Evolutionary conservation across 176 grass and related monocot species (phyloP).

Genomic region (Aegilops longissima): DNA sequence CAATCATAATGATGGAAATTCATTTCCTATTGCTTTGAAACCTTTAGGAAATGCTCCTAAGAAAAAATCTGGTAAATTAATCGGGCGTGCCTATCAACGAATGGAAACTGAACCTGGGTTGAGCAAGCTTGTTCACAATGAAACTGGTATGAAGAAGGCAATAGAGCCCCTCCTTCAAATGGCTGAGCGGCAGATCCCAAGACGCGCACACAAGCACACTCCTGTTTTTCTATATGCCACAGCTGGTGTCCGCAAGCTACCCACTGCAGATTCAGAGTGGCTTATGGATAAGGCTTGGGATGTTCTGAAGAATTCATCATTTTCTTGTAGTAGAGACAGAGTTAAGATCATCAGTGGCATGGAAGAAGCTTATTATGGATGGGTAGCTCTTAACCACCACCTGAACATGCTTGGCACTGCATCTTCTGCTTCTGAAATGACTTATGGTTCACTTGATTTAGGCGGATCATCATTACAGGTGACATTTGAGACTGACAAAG

Average conservation of each 20-base stretch:
- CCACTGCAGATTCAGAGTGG: slow-evolving; percentile 86
- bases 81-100: slow-evolving; percentile 80
- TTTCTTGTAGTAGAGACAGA: slow-evolving; percentile 83
- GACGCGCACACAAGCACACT: slow-evolving; percentile 69
- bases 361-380: slow-evolving; percentile 99
- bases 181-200: slow-evolving; percentile 88
- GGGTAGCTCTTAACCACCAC: slow-evolving; percentile 92
- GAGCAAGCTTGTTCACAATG: slow-evolving; percentile 87
- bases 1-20: slow-evolving; percentile 59
- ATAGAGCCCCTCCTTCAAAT: slow-evolving; percentile 88
- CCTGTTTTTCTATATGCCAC: slow-evolving; percentile 94
- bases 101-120: slow-evolving; percentile 99
- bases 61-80: slow-evolving; percentile 61
- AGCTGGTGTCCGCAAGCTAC: slow-evolving; percentile 87
- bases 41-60: slow-evolving; percentile 70
- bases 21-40: slow-evolving; percentile 77
- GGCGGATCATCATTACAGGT: slow-evolving; percentile 99
- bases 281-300: slow-evolving; percentile 88
- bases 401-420: slow-evolving; percentile 72
- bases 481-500: slow-evolving; percentile 85
- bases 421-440: slow-evolving; percentile 60
- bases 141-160: slow-evolving; percentile 68
- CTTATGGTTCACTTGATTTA: slow-evolving; percentile 93
- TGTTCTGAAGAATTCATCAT: slow-evolving; percentile 96
- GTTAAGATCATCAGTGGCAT: slow-evolving; percentile 93